phyloP scores from a whole-genome alignment of 306 rosid species.

The Calophaca sinica region DNA sequence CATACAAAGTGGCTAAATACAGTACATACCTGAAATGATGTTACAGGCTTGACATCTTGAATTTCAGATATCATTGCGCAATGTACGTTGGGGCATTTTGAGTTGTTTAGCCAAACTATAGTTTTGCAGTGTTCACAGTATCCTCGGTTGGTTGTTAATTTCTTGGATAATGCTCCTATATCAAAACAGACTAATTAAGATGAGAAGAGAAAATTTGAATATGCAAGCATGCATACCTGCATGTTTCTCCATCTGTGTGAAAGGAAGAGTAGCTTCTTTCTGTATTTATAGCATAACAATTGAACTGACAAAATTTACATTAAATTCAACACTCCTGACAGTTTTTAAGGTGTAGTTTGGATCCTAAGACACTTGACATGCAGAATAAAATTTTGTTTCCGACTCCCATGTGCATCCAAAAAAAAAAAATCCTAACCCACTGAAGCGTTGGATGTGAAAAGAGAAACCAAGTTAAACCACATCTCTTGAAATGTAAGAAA shows the following conservation, averaged over 20 bases:
- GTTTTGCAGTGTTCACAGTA: slow-evolving; percentile 73
- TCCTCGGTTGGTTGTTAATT: slow-evolving; percentile 67
- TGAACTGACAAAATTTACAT: slow-evolving; percentile 10
- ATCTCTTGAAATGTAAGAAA: slow-evolving; percentile 31
- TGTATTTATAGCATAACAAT: not conserved
- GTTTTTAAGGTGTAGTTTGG: slow-evolving; percentile 4
- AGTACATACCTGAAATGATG: slow-evolving; percentile 62
- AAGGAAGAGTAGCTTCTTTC: not conserved
- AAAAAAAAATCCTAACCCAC: not conserved
- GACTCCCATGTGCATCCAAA: not conserved
- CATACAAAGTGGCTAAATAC: slow-evolving; percentile 8
- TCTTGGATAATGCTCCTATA: slow-evolving; percentile 63
- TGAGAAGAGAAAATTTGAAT: slow-evolving; percentile 28
- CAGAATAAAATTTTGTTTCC: slow-evolving; percentile 11
- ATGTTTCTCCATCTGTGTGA: not conserved
- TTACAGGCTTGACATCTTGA: slow-evolving; percentile 65
- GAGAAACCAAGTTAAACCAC: slow-evolving; percentile 22
- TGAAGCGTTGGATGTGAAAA: slow-evolving; percentile 6
- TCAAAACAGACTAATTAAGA: slow-evolving; percentile 33
- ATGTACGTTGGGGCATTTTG: slow-evolving; percentile 63
- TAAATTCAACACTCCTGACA: slow-evolving; percentile 30
- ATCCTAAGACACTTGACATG: slow-evolving; percentile 5
- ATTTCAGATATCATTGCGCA: slow-evolving; percentile 47
- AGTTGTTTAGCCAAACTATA: slow-evolving; percentile 73
- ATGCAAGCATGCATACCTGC: slow-evolving; percentile 9